Base-by-base conservation (phyloP, 2,329 filamentous ascomycete species). In the Pleurostoma richardsiae region DNA sequence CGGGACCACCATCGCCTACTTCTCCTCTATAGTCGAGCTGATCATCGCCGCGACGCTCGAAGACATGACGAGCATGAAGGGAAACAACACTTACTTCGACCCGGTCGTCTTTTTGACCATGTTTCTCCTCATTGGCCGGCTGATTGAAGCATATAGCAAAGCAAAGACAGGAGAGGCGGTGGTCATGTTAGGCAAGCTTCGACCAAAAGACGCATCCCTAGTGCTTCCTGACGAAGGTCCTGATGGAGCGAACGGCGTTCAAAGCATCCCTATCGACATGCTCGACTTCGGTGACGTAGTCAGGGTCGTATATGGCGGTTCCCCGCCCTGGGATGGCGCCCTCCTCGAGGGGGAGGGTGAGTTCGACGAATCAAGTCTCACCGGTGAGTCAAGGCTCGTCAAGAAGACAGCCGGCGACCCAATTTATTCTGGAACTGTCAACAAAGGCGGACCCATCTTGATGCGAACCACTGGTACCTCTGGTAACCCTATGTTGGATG, bases 1-100 rank as follows among this genome's bases (percentile, higher is more conserved):
- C 3, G 91, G 90, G 4, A 95, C 91, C 1, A 86, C 82, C 3
- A 89, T 96, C 50, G 90, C 91, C 2, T 96, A 95, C 63, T 38
- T 47, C 28, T 70, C 80, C 1, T 84, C 80, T 1, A 59, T 85
- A 39, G 79, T 74, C 3, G 70, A 82, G 30, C 61, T 85, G 8
- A 71, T 72, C 30, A 68, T 72, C 40, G 70, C 75, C 2, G 33
- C 49, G 11, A 43, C 39, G 5, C 38, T 41, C 66, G 70, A 27
- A 61, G 41, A 44, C 66, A 19, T 19, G 19, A 11, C 19, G 33
- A 40, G 30, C 36, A 41, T 27, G n/a, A 44, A 39, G 41, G 33
- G 42, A 29, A 29, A 29, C 26, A 42, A 29, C 38, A 40, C 41
- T 0, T 85, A 85, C 56, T 85, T 85, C 53, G 82, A 85, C 56